Evolutionary conservation across 1,139 yeast species (phyloP).

Genomic region (Lizanozyma gosingica): DNA sequence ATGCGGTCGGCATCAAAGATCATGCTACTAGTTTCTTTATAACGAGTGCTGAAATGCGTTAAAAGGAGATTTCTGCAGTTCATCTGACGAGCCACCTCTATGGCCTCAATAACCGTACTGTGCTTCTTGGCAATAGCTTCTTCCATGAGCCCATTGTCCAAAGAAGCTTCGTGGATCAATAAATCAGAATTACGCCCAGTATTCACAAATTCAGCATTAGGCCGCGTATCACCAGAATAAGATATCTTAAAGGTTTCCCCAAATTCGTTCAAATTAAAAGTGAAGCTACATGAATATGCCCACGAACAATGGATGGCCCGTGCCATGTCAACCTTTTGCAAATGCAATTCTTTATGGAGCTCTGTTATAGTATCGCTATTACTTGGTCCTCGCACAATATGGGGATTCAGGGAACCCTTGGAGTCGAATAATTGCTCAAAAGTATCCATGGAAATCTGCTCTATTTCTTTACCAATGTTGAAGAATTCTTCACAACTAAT

Average conservation of each 20-base stretch:
- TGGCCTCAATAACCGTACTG: conserved; percentile 86
- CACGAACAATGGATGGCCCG: conserved; percentile 80
- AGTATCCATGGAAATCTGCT: conserved; percentile 11
- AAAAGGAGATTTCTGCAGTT: conserved; percentile 60
- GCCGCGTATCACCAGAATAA: conserved; percentile 94
- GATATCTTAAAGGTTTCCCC: conserved; percentile 54
- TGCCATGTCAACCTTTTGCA: conserved; percentile 43
- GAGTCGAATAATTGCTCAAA: conserved; percentile 15
- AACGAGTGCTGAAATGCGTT: conserved; percentile 91
- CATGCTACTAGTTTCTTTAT: conserved; percentile 13
- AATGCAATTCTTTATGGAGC: conserved; percentile 19
- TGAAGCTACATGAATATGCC: conserved; percentile 67
- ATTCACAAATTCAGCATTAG: conserved; percentile 49
- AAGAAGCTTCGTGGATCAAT: conserved; percentile 86
- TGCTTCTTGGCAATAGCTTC: conserved; percentile 83
- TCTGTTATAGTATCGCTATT: conserved; percentile 10
- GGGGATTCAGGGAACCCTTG: neutral
- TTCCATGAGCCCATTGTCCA: conserved; percentile 68
- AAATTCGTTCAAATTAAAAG: conserved; percentile 26
- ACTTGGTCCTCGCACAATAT: conserved; percentile 7
- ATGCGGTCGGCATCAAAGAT: neutral
- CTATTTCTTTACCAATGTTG: conserved; percentile 7
- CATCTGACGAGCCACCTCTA: conserved; percentile 63
- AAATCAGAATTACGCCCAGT: conserved; percentile 68
- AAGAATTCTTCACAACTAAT: conserved; percentile 62